phyloP scores from a whole-genome alignment of 1,284 basidiomycete species.

The Rhodofomes roseus region DNA sequence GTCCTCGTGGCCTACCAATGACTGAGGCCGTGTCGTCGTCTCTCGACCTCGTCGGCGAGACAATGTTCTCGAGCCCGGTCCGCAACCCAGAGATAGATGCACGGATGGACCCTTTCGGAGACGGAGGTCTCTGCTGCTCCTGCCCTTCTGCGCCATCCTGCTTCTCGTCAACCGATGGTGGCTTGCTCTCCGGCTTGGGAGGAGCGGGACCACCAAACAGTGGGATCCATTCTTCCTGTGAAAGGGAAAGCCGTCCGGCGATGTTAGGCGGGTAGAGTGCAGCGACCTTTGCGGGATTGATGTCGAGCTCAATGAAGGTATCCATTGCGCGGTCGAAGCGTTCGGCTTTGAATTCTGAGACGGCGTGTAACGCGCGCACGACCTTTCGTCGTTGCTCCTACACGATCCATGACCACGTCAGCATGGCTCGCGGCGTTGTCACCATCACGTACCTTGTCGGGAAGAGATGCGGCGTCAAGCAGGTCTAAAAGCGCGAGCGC shows the following conservation, averaged over 20 bases:
- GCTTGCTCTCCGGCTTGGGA: constrained; percentile 11
- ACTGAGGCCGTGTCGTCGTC: constrained; percentile 61
- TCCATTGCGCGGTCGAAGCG: constrained; percentile 81
- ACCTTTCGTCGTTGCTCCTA: constrained; percentile 36
- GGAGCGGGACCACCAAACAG: constrained; percentile 77
- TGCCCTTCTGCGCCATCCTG: background rate
- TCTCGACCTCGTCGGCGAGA: constrained; percentile 35
- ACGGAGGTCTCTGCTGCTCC: constrained; percentile 26
- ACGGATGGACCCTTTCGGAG: constrained; percentile 45
- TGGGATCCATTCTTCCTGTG: constrained; percentile 74
- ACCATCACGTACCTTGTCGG: constrained; percentile 69
- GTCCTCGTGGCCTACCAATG: constrained; percentile 34
- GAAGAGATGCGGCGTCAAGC: constrained; percentile 57
- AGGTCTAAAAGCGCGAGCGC: constrained; percentile 79
- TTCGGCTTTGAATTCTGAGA: constrained; percentile 69
- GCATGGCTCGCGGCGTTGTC: no score
- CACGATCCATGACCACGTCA: background rate
- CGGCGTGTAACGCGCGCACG: constrained; percentile 70
- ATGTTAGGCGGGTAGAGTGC: constrained; percentile 84
- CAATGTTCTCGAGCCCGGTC: constrained; percentile 49
- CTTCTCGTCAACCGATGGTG: constrained; percentile 18
- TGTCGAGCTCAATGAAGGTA: constrained; percentile 82
- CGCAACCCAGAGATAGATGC: constrained; percentile 37
- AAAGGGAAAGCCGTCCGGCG: constrained; percentile 74
- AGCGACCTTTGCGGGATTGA: constrained; percentile 92